Conservation (phyloP, 2,329 filamentous ascomycete genomes). For the Tolypocladium pustulatum region DNA sequence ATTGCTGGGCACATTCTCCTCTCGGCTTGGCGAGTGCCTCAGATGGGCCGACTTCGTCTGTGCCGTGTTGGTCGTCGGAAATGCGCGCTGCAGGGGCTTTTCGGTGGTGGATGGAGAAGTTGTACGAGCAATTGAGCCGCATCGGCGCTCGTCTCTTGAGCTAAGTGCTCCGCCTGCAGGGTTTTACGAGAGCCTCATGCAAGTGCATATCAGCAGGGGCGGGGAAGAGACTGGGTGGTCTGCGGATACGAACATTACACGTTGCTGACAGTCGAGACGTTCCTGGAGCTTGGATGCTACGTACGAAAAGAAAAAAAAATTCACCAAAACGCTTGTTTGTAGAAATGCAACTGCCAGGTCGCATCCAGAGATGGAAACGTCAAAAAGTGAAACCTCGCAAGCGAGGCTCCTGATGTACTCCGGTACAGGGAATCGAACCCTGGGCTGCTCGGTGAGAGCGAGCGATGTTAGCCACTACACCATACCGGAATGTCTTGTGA, state of each 20-base stretch:
- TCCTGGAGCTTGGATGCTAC: not conserved
- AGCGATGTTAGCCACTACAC: slow-evolving; percentile 27
- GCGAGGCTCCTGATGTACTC: slow-evolving; percentile 4
- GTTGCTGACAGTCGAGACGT: not conserved
- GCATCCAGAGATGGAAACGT: not conserved
- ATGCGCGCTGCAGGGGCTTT: not conserved
- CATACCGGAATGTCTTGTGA: slow-evolving; percentile 17
- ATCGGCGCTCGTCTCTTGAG: not conserved
- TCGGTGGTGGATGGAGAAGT: no score
- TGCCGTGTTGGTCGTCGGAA: not conserved
- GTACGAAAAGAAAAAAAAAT: not conserved
- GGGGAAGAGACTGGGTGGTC: not conserved
- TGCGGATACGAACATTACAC: not conserved
- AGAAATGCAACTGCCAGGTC: not conserved
- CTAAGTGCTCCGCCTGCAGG: not conserved
- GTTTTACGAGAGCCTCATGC: not conserved
- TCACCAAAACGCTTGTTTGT: not conserved
- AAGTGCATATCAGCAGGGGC: not conserved
- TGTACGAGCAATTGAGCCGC: not conserved
- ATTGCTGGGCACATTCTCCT: not conserved
- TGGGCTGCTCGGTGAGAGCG: slow-evolving; percentile 26
- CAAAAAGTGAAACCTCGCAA: not conserved
- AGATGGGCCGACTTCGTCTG: not conserved
- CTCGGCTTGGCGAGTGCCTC: not conserved
- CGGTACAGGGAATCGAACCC: slow-evolving; percentile 25